These are phyloP conservation scores for Collybiopsis confluens DNA, from an alignment of 768 basidiomycete genomes.

Conservation along the genomic window DNA sequence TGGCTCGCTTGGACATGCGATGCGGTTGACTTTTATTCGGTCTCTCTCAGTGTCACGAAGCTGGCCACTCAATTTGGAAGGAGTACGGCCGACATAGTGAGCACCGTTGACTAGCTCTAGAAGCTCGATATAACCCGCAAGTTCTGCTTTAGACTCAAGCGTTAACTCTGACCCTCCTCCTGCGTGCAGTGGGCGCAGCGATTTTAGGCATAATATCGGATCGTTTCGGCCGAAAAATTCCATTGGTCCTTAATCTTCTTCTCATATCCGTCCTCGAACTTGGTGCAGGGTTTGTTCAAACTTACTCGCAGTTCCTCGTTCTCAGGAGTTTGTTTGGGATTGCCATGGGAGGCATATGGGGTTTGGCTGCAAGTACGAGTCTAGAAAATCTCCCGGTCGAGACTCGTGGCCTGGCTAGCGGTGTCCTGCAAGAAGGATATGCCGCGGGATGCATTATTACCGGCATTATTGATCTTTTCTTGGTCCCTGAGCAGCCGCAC, in stretches of 20 bases:
- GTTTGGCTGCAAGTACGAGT: conserved; percentile 49
- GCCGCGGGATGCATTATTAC: conserved; percentile 35
- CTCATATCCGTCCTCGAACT: conserved; percentile 51
- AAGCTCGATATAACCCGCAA: neutral
- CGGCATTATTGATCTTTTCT: conserved; percentile 52
- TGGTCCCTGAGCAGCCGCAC: conserved; percentile 22
- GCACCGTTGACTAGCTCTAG: conserved; percentile 56
- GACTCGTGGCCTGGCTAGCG: conserved; percentile 59
- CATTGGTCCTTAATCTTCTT: conserved; percentile 50
- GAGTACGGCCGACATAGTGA: conserved; percentile 31
- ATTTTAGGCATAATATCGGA: conserved; percentile 52
- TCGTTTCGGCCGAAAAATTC: conserved; percentile 46
- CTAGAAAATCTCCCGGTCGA: conserved; percentile 64
- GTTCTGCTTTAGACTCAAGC: neutral
- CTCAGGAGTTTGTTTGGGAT: conserved; percentile 58
- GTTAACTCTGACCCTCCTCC: neutral
- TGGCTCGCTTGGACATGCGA: conserved; percentile 59
- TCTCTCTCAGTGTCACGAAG: conserved; percentile 35
- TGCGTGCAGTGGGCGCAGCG: conserved; percentile 24
- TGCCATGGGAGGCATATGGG: conserved; percentile 64
- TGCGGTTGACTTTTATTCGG: conserved; percentile 64
- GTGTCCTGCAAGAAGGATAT: conserved; percentile 69
- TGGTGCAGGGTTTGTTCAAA: conserved; percentile 53
- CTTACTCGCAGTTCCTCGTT: conserved; percentile 53
- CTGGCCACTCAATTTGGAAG: conserved; percentile 32